phyloP scores from a whole-genome alignment of 1,284 basidiomycete genomes.

The Cryptococcus sp. region DNA sequence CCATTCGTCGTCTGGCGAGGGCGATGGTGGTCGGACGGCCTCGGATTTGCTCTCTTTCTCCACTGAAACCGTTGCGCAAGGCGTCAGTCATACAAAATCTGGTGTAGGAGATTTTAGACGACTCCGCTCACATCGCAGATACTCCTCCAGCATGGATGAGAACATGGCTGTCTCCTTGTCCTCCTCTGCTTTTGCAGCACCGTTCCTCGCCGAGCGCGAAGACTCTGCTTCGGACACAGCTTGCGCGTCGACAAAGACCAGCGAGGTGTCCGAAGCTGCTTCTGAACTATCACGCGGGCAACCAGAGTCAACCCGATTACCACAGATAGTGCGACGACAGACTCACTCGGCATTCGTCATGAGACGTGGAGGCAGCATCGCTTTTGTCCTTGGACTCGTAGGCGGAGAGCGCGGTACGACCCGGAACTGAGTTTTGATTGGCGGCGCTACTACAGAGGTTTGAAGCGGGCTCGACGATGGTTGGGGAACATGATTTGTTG shows the following conservation, averaged over 20 bases:
- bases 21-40: constrained; percentile 2
- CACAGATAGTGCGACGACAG: not conserved
- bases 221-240: constrained; percentile 32
- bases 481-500: too few relatives aligned
- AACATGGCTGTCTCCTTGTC: constrained; percentile 51
- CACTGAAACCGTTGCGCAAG: constrained; percentile 12
- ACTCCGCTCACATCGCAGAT: constrained; percentile 40
- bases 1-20: constrained; percentile 39
- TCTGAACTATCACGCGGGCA: constrained; percentile 16
- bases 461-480: not conserved
- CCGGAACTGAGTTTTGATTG: constrained; percentile 31
- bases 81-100: not conserved
- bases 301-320: not conserved
- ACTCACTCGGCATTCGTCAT: constrained; percentile 41
- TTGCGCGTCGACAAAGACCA: constrained; percentile 50
- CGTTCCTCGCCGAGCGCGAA: not conserved
- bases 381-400: constrained; percentile 16
- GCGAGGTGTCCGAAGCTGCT: constrained; percentile 15
- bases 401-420: constrained; percentile 32
- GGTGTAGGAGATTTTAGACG: not conserved
- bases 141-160: constrained; percentile 52
- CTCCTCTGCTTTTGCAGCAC: constrained; percentile 18
- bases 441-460: not conserved
- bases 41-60: constrained; percentile 14
- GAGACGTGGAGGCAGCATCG: constrained; percentile 38